phyloP scores from a whole-genome alignment of 495 filamentous ascomycete species.

The Xylaria grammica region DNA sequence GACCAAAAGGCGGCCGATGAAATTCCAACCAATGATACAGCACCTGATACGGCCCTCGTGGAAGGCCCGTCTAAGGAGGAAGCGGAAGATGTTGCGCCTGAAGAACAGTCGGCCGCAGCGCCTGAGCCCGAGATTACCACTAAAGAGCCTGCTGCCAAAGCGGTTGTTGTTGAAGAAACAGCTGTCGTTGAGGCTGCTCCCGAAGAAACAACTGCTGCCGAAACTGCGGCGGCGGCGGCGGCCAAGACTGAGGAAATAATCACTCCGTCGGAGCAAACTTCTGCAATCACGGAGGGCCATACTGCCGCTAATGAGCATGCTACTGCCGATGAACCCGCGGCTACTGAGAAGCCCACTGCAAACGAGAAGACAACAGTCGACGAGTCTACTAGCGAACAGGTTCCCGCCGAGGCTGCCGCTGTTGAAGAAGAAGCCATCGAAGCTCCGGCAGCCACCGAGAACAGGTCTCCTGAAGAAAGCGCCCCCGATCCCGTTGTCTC shows the following conservation, averaged over 20 bases:
- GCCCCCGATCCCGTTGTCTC: background rate
- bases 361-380: conserved; percentile 16
- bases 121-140: conserved; percentile 15
- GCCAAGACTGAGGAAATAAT: background rate
- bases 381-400: conserved; percentile 23
- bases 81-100: background rate
- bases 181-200: conserved; percentile 5
- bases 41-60: background rate
- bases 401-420: conserved; percentile 7
- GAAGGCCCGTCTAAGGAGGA: conserved; percentile 2
- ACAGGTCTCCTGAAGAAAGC: conserved; percentile 7
- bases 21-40: background rate
- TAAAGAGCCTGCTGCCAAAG: conserved; percentile 15
- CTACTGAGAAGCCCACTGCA: conserved; percentile 21
- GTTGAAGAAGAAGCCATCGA: conserved; percentile 19
- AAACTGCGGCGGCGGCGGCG: background rate
- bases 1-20: conserved; percentile 4
- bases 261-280: conserved; percentile 1
- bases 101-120: background rate
- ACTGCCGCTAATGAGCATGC: conserved; percentile 23
- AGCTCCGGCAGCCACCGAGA: conserved; percentile 2
- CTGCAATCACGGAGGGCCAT: conserved; percentile 19
- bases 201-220: background rate
- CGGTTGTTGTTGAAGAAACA: conserved; percentile 23
- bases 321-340: conserved; percentile 22